These are phyloP conservation scores for Trametes meyenii DNA, from an alignment of 768 basidiomycete species.

Conservation along the genomic window DNA sequence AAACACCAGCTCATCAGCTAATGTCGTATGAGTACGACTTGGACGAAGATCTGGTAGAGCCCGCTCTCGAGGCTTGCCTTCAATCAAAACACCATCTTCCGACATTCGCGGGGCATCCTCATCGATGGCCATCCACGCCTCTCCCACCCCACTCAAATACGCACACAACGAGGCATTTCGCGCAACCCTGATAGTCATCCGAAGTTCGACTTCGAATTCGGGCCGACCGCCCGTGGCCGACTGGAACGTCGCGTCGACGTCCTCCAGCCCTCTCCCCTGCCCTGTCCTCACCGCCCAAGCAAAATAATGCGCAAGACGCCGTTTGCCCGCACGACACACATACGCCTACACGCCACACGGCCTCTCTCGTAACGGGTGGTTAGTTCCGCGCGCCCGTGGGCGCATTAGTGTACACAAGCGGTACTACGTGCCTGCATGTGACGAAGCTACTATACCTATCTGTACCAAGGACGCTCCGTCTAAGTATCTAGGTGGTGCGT, in stretches of 20 bases:
- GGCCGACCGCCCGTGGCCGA: not conserved
- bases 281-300: too few relatives aligned
- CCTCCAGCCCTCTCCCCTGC: too few relatives aligned
- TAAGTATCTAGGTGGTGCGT: not conserved
- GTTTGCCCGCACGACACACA: constrained; percentile 7
- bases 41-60: not conserved
- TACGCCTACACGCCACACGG: constrained; percentile 1
- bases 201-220: not conserved
- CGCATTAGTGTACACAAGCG: constrained; percentile 17
- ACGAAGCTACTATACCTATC: constrained; percentile 3
- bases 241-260: not conserved
- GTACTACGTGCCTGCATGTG: constrained; percentile 2
- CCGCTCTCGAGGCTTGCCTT: not conserved
- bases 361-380: constrained; percentile 6
- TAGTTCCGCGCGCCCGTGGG: not conserved
- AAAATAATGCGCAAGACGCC: not conserved
- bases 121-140: constrained; percentile 7
- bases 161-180: not conserved
- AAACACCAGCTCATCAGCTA: too few relatives aligned
- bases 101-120: not conserved
- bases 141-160: not conserved
- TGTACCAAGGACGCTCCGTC: not conserved
- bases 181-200: not conserved
- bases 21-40: not conserved
- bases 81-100: not conserved